Base-by-base conservation (phyloP, 176 grass and related monocot species). In the Hordeum marinum region DNA sequence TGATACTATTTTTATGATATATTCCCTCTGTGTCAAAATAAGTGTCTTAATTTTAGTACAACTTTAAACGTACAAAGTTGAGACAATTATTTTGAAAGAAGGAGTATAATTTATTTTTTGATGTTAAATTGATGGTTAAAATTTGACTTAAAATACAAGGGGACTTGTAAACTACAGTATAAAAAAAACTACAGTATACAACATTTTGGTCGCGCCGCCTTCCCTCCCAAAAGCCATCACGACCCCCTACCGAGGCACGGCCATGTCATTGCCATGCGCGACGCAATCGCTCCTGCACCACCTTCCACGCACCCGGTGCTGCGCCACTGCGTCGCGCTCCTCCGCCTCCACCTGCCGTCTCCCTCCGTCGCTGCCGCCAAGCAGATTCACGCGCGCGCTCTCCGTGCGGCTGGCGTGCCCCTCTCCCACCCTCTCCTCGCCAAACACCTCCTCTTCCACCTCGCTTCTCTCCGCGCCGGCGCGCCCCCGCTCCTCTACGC, bases 391-490 rank as follows among this genome's bases (percentile, higher is more conserved):
- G 92, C 86, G 73, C 86, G 91, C 17, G 84, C 88, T n/a, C 86
- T 97, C 69, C 92, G 90, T 50, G 65, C 69, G 0, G 85, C 75
- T 0, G 87, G 92, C 13, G 76, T 94, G 32, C 79, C 87, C 11
- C 80, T 80, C 50, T 87, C 86, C n/a, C 84, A 97, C 79, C 87
- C 84, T 59, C 88, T 87, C 14, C 80, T 97, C 25, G 90, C 86
- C 88, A 93, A 94, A 81, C 95, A 97, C 55, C 82, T 94, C 57
- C 77, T 94, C 82, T 97, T 94, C 92, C 78, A 88, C 78, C 83
- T 94, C n/a, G 83, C 87, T 68, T 84, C 92, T 48, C 79, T 94
- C 64, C 79, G 78, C 41, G 18, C 85, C 13, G 82, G 75, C 21
- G 36, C 70, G 6, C 7, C 36, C 21, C 90, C 81, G 9, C 75